Conservation (phyloP, 2,329 filamentous ascomycete species). For the Exophiala viscosa region DNA sequence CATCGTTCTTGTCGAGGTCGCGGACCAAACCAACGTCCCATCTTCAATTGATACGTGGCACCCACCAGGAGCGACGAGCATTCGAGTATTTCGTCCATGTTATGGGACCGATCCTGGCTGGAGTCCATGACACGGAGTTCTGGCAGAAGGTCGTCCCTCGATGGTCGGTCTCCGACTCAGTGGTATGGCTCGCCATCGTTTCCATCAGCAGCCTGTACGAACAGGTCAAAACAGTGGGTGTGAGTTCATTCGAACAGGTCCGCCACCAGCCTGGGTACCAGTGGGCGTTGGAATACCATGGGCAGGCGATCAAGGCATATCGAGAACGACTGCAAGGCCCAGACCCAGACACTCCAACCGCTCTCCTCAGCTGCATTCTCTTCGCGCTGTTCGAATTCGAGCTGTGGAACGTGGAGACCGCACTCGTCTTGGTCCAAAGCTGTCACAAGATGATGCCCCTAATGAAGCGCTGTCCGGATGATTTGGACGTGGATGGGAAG, state of each 20-base stretch:
- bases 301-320: neutral
- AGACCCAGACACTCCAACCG: neutral
- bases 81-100: neutral
- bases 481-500: neutral
- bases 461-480: neutral
- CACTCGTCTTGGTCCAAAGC: neutral
- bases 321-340: neutral
- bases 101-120: neutral
- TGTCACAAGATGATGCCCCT: neutral
- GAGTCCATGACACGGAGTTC: neutral
- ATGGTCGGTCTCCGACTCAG: neutral
- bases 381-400: slow-evolving; percentile 49
- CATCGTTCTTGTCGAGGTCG: neutral
- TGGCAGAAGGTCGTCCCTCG: neutral
- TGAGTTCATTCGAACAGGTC: neutral
- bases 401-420: neutral
- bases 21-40: neutral
- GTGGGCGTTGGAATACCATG: neutral
- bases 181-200: neutral
- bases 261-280: neutral
- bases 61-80: neutral
- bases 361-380: slow-evolving; percentile 37
- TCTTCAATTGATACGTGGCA: neutral
- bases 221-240: neutral
- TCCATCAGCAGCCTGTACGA: neutral